Base-by-base conservation (phyloP, 768 basidiomycete genomes). In the Naganishia kalamii region DNA sequence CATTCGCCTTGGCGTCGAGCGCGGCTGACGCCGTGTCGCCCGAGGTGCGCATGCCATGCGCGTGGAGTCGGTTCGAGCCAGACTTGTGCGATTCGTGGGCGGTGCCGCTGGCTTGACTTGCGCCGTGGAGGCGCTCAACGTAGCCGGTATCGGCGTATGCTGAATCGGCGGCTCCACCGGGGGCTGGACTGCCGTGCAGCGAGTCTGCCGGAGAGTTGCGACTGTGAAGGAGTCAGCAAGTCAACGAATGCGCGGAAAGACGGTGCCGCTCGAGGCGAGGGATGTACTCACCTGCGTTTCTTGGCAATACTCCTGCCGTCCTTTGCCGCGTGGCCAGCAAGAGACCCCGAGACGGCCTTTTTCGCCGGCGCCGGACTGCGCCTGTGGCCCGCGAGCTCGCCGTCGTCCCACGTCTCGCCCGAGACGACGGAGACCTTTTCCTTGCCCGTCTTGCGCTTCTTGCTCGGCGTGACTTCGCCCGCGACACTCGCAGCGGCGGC, bases 361-460 rank as follows among this genome's bases (percentile, higher is more conserved):
- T 57, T 57, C 1, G 35, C 33, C 21, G 40, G 23, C 8, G 37
- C 54, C 1, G 37, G 35, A 27, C 54, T 41, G 19, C 37, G 33
- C 35, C 5, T 37, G 23, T 35, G 10, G 4, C 12, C 10, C 3
- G 37, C 23, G 19, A 37, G 11, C 21, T 57, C 54, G 12, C 21
- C 37, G 19, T 12, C 5, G 13, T 57, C 35, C 54, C 54, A 57
- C 4, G 6, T 21, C n/a, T 57, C 54, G 21, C 12, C 2, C 13
- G 13, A 5, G 19, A 10, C 21, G 6, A 11, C 43, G 10, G 47
- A 27, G 19, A 60, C 64, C 60, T 65, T 68, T 23, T 52, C 60
- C 19, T 52, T 62, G 17, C 63, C 54, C n/a, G 54, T 2, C 25
- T 57, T 68, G 52, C 64, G 64, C 47, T 66, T 69, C 40, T 57